Evolutionary conservation across 208 protist genomes (phyloP).

Genomic region (Perkinsela sp.): DNA sequence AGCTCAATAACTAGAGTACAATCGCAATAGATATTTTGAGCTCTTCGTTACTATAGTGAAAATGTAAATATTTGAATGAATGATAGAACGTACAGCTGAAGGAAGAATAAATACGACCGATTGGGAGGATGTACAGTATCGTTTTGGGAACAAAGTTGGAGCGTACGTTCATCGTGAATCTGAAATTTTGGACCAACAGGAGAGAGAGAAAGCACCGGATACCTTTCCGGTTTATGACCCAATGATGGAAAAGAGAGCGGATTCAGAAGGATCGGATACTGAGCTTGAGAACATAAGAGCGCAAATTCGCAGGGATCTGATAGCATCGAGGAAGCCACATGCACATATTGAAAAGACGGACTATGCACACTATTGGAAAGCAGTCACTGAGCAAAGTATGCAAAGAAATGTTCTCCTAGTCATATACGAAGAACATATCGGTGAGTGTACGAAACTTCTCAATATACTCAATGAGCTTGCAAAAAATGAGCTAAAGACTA

Average conservation of each 20-base stretch:
- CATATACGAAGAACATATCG: not conserved
- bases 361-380: not conserved
- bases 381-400: not conserved
- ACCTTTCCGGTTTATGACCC: no score
- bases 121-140: constrained; percentile 69
- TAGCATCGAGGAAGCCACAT: no score
- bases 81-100: constrained; percentile 42
- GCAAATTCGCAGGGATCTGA: no score
- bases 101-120: constrained; percentile 46
- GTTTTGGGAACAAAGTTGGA: constrained; percentile 44
- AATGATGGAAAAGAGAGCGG: no score
- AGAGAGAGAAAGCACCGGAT: no score
- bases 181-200: constrained; percentile 33
- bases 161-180: constrained; percentile 47
- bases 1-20: no score
- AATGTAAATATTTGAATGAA: no score
- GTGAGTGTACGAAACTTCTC: not conserved
- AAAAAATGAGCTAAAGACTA: not conserved
- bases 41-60: no score
- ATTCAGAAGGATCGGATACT: no score
- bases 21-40: no score
- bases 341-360: not conserved
- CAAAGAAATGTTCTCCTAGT: not conserved
- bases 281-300: no score
- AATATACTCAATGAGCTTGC: not conserved